Evolutionary conservation across 257 asterid genomes (phyloP).

Genomic region (Anisodus acutangulus): DNA sequence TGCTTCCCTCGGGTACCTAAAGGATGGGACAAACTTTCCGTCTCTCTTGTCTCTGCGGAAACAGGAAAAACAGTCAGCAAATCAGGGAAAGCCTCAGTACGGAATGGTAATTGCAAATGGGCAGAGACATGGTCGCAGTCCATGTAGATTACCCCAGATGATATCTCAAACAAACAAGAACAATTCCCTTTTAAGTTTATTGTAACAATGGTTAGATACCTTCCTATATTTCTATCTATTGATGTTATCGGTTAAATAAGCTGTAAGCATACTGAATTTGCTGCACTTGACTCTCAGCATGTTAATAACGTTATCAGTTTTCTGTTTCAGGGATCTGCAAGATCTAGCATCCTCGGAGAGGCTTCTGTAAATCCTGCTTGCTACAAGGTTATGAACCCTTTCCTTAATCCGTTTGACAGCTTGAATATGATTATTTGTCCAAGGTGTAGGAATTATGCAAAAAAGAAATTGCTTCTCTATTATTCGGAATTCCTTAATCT

Average conservation of each 20-base stretch:
- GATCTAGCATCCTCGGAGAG: conserved; percentile 54
- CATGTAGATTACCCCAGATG: conserved; percentile 46
- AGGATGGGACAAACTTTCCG: conserved; percentile 57
- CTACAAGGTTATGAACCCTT: conserved; percentile 13
- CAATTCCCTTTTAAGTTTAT: conserved; percentile 44
- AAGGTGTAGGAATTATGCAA: too few species aligned
- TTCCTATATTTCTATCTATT: not conserved
- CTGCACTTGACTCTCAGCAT: not conserved
- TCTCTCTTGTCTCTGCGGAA: conserved; percentile 48
- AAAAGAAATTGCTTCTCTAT: too few species aligned
- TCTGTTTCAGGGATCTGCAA: conserved; percentile 47
- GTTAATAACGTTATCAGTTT: not conserved
- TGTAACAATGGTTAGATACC: conserved; percentile 45
- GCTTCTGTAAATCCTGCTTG: conserved; percentile 41
- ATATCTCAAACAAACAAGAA: conserved; percentile 36
- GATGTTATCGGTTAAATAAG: not conserved
- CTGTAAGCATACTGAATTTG: not conserved
- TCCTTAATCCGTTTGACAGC: too few species aligned
- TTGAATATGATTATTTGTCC: too few species aligned
- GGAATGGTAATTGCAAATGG: conserved; percentile 53
- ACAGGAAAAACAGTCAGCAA: conserved; percentile 46
- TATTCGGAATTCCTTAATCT: too few species aligned
- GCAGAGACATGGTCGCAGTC: conserved; percentile 62
- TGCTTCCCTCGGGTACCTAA: conserved; percentile 49
- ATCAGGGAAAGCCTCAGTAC: conserved; percentile 43